Conservation (phyloP, 1,284 basidiomycete species). For the Boletus mariae region DNA sequence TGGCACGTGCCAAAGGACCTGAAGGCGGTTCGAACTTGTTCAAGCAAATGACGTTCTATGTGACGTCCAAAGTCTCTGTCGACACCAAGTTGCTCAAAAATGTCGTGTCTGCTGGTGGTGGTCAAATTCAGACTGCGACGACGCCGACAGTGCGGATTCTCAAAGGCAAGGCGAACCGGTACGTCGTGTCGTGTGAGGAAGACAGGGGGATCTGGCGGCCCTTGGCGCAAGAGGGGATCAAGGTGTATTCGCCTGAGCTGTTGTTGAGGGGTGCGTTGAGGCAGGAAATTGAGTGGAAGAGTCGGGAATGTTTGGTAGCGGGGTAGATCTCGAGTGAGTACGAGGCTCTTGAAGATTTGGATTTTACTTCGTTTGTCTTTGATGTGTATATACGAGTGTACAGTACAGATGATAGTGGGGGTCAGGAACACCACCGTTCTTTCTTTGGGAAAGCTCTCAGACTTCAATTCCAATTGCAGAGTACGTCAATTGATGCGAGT, state of each 20-base stretch:
- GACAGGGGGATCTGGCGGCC: slow-evolving; percentile 62
- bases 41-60: slow-evolving; percentile 63
- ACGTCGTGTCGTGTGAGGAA: slow-evolving; percentile 59
- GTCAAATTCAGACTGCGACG: slow-evolving; percentile 54
- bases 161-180: slow-evolving; percentile 45
- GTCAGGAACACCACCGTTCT: too few relatives aligned
- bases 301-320: slow-evolving; percentile 27
- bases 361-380: too few relatives aligned
- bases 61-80: slow-evolving; percentile 59
- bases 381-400: too few relatives aligned
- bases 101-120: slow-evolving; percentile 57
- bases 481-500: too few relatives aligned
- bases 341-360: too few relatives aligned
- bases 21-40: slow-evolving; percentile 52
- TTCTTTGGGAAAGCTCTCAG: too few relatives aligned
- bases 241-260: slow-evolving; percentile 66
- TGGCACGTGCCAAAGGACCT: slow-evolving; percentile 49
- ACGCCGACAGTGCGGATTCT: slow-evolving; percentile 53
- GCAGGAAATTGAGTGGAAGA: slow-evolving; percentile 65
- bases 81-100: slow-evolving; percentile 59
- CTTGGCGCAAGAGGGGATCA: slow-evolving; percentile 46
- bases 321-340: slow-evolving; percentile 2
- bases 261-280: slow-evolving; percentile 58
- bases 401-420: too few relatives aligned
- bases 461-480: too few relatives aligned